Conservation (phyloP, 2,329 filamentous ascomycete genomes). For the Penicillium sp. region DNA sequence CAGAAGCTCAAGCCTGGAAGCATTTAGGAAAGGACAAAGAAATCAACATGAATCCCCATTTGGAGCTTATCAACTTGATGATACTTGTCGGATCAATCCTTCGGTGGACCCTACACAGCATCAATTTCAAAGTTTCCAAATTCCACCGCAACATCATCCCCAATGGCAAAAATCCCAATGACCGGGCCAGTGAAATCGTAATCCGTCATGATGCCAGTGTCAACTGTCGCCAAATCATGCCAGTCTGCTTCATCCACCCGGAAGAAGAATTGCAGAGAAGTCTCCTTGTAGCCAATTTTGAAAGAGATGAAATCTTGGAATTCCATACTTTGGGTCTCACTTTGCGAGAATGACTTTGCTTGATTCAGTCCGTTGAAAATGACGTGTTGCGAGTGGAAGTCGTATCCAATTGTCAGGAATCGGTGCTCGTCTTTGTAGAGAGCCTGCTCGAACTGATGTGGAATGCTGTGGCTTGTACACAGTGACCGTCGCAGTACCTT, state of each 20-base stretch:
- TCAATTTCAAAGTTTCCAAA: constrained; percentile 8
- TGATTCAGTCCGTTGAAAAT: not conserved
- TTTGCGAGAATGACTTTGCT: not conserved
- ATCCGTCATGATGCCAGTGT: constrained; percentile 3
- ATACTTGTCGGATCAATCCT: not conserved
- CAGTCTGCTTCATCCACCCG: not conserved
- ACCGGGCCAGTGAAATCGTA: constrained; percentile 10
- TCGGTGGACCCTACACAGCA: not conserved
- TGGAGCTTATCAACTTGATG: too few species aligned
- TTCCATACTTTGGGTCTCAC: not conserved
- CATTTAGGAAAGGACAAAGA: not conserved
- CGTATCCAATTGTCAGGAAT: constrained; percentile 4
- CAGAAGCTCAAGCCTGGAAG: constrained; percentile 13
- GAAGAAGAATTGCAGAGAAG: not conserved
- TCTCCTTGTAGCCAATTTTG: constrained; percentile 2
- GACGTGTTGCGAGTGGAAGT: not conserved
- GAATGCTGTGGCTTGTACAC: not conserved
- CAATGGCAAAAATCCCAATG: constrained; percentile 9
- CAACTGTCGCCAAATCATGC: not conserved
- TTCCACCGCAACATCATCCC: not conserved
- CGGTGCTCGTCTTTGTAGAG: constrained; percentile 14
- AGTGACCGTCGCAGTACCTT: not conserved
- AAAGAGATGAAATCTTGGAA: not conserved
- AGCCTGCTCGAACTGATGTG: not conserved
- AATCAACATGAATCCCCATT: not conserved